Evolutionary conservation across 208 protist genomes (phyloP), one percentile per base, ranked within the genome.

Genomic region (Trypanosoma caninum): DNA sequence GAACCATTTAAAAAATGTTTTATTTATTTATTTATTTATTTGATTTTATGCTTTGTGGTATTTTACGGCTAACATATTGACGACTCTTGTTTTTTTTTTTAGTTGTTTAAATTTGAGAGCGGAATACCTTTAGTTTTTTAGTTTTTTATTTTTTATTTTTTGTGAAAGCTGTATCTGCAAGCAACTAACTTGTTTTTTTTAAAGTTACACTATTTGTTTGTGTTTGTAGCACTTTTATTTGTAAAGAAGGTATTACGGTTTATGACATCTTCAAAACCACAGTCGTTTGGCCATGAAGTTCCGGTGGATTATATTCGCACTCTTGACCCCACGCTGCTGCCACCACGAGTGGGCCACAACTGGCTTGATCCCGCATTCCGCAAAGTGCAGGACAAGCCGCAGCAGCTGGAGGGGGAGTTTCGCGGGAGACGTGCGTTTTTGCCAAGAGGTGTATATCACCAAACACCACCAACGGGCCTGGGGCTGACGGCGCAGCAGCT

Each of bases 311-410:
- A 82, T 62, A 72, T 94, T 46, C 81, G 84, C 22, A 81, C 80
- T 5, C 71, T 78, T 22, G 83, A 95, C 58, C 65, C 72, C 3
- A 77, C 84, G 41, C 68, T 93, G 13, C 77, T 95, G 30, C 89
- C 89, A 3, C 84, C 82, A n/a, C 76, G 81, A 20, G 83, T 92
- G 22, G 89, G 89, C 1, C 80, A 92, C 77, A 95, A 95, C 67
- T 95, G 89, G 89, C 84, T 82, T 45, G 89, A 95, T 46, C 78
- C 80, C 61, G 89, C 89, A 27, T 95, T 95, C 62, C 83, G 83
- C 25, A 74, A 63, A 28, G 75, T 78, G 47, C 84, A 95, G 45
- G 80, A 80, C 38, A 91, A 88, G 59, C 76, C 81, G 18, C 89
- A 95, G 71, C 85, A 91, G 63, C 68, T 95, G 30, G 83, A 91